Percentiles rank a stretch among this genome's conserved stretches.
Conservation (phyloP, 2,329 filamentous ascomycete genomes). For the Didymella sp. region DNA sequence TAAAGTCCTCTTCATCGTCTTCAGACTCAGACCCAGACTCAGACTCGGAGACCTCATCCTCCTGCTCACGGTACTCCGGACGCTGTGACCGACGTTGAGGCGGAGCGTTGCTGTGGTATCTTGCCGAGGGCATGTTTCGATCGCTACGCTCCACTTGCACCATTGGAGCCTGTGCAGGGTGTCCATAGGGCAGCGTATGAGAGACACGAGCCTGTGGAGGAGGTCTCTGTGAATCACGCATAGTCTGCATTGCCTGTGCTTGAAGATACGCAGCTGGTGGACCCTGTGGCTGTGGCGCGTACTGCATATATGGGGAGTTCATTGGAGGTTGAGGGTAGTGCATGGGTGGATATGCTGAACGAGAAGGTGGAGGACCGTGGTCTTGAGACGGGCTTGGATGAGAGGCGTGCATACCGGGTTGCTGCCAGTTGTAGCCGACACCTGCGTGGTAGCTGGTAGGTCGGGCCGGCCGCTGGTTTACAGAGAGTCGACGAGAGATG, state of each 20-base stretch:
- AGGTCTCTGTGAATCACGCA: constrained; percentile 24
- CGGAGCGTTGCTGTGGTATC: constrained; percentile 28
- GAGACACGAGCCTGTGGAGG: constrained; percentile 15
- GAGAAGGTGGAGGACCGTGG: constrained; percentile 42
- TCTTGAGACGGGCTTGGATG: constrained; percentile 37
- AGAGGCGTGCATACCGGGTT: constrained; percentile 27
- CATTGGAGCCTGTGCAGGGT: constrained; percentile 13
- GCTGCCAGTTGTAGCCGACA: constrained; percentile 26
- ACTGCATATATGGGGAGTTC: constrained; percentile 16
- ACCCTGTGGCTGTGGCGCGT: constrained; percentile 13
- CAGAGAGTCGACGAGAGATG: constrained; percentile 36
- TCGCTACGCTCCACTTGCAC: constrained; percentile 32
- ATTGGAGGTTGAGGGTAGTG: constrained; percentile 5
- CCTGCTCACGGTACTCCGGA: constrained; percentile 4
- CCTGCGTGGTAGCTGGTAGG: constrained; percentile 46
- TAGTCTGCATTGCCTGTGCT: constrained; percentile 23
- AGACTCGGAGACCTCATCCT: constrained; percentile 1
- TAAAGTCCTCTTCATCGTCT: constrained; percentile 7
- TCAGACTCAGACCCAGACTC: constrained; percentile 23
- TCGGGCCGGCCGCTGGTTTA: constrained; percentile 30
- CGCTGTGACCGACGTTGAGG: constrained; percentile 6
- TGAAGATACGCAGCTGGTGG: constrained; percentile 5
- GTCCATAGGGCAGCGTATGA: not conserved
- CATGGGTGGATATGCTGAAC: constrained; percentile 36
- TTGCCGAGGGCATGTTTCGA: constrained; percentile 38